phyloP scores from a whole-genome alignment of 768 basidiomycete species.

The Naganishia friedmannii region DNA sequence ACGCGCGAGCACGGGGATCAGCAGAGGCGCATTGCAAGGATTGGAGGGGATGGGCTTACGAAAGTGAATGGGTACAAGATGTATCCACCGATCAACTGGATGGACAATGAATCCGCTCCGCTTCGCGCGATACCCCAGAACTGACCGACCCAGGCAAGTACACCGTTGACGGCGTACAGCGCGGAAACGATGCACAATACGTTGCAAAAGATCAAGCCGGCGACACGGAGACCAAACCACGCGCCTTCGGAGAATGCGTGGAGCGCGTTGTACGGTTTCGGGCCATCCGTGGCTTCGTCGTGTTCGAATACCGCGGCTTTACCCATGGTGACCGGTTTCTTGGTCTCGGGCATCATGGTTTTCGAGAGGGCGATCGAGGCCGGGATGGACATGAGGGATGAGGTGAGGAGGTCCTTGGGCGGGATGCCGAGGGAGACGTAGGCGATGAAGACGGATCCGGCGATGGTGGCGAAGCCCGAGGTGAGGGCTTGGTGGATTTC shows the following conservation, averaged over 20 bases:
- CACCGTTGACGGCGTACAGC: conserved; percentile 74
- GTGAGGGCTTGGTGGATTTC: conserved; percentile 62
- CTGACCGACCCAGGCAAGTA: conserved; percentile 82
- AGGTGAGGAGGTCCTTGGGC: conserved; percentile 56
- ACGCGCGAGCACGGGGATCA: conserved; percentile 27
- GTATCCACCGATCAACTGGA: conserved; percentile 81
- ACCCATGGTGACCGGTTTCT: conserved; percentile 59
- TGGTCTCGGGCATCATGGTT: conserved; percentile 73
- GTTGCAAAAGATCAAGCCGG: conserved; percentile 76
- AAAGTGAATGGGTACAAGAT: conserved; percentile 76
- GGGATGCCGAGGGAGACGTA: conserved; percentile 62
- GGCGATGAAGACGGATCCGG: conserved; percentile 81
- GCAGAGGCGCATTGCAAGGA: conserved; percentile 19
- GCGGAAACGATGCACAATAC: conserved; percentile 81
- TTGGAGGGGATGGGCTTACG: conserved; percentile 62
- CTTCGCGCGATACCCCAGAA: conserved; percentile 73
- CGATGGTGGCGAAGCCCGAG: conserved; percentile 78
- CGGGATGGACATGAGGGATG: conserved; percentile 92
- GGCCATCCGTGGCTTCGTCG: conserved; percentile 59
- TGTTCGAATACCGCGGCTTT: conserved; percentile 25
- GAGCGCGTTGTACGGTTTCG: conserved; percentile 63
- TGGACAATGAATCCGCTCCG: conserved; percentile 58
- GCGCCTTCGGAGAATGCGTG: conserved; percentile 87
- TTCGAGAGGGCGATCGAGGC: conserved; percentile 91
- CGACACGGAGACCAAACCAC: conserved; percentile 76